Percentiles rank a stretch among this genome's conserved stretches.
These are phyloP conservation scores for Claviceps humidiphila DNA, from an alignment of 2,329 filamentous ascomycete species.

Conservation along the genomic window DNA sequence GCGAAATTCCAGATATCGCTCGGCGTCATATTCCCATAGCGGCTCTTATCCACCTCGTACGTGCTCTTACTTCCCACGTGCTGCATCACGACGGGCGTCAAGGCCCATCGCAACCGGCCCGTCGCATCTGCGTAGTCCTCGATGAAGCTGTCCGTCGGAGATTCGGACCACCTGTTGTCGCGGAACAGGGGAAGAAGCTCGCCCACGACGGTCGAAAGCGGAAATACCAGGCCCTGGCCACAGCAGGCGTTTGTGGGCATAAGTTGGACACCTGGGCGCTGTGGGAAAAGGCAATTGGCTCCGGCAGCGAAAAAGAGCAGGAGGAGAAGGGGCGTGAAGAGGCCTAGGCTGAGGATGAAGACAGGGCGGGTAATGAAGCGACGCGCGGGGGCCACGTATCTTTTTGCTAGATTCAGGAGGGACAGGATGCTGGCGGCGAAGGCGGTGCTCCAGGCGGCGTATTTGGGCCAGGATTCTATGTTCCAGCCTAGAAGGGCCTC, in stretches of 20 bases:
- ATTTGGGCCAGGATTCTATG: slow-evolving; percentile 4
- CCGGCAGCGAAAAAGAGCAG: slow-evolving; percentile 6
- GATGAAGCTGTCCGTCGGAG: slow-evolving; percentile 6
- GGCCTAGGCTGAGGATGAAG: background rate
- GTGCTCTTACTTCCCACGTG: slow-evolving; percentile 7
- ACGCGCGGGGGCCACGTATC: background rate
- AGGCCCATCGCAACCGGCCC: slow-evolving; percentile 2
- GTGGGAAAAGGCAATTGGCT: slow-evolving; percentile 4
- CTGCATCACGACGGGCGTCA: slow-evolving; percentile 6
- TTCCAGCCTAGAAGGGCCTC: slow-evolving; percentile 7
- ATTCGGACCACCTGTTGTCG: background rate
- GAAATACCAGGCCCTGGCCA: slow-evolving; percentile 6
- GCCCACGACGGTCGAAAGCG: background rate
- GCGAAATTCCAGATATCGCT: slow-evolving; percentile 6
- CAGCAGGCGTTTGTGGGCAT: slow-evolving; percentile 7
- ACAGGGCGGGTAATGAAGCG: background rate
- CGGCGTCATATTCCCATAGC: slow-evolving; percentile 5
- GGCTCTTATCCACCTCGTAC: background rate
- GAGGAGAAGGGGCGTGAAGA: slow-evolving; percentile 4
- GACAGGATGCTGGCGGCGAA: background rate
- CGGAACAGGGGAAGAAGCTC: slow-evolving; percentile 3
- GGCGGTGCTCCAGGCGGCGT: background rate
- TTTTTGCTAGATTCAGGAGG: background rate
- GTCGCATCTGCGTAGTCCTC: slow-evolving; percentile 4
- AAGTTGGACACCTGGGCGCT: slow-evolving; percentile 1